Conservation (phyloP, 345 rosid species). For the Brassica cretica region DNA sequence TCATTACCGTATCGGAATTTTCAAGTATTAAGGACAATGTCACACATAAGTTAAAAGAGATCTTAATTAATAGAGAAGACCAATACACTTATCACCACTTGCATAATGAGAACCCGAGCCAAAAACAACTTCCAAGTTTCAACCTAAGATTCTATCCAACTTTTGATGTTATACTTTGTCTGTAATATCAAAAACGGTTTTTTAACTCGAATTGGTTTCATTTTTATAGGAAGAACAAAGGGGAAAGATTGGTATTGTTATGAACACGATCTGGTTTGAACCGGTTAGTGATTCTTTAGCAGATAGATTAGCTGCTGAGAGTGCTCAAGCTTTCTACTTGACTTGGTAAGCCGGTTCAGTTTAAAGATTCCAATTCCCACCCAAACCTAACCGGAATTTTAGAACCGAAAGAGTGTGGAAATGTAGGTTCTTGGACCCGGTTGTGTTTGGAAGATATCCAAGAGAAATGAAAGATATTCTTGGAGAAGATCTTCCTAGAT, state of each 20-base stretch:
- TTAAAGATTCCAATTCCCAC: background rate
- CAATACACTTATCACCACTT: too few species aligned
- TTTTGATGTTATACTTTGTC: too few species aligned
- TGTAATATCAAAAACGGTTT: background rate
- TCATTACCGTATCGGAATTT: background rate
- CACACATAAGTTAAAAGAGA: too few species aligned
- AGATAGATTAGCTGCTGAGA: conserved; percentile 56
- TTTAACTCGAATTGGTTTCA: background rate
- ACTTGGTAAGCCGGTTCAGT: conserved; percentile 47
- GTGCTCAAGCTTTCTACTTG: conserved; percentile 64
- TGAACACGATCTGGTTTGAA: conserved; percentile 59
- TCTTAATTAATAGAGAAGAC: too few species aligned
- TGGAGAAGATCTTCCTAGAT: conserved; percentile 48
- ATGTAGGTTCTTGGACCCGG: conserved; percentile 69
- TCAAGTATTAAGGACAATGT: too few species aligned
- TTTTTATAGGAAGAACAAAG: conserved; percentile 47
- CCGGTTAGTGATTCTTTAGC: conserved; percentile 53
- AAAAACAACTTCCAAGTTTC: too few species aligned
- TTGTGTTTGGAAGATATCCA: conserved; percentile 63
- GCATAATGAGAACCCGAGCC: too few species aligned
- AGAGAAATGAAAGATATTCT: conserved; percentile 53
- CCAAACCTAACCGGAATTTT: background rate
- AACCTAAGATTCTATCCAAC: too few species aligned
- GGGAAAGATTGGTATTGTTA: conserved; percentile 63
- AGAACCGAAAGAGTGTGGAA: background rate